A percentile compares a stretch with the other conserved stretches of the same genome.
These are phyloP conservation scores for Orbilia oligospora DNA, from an alignment of 2,329 filamentous ascomycete species.

Conservation along the genomic window DNA sequence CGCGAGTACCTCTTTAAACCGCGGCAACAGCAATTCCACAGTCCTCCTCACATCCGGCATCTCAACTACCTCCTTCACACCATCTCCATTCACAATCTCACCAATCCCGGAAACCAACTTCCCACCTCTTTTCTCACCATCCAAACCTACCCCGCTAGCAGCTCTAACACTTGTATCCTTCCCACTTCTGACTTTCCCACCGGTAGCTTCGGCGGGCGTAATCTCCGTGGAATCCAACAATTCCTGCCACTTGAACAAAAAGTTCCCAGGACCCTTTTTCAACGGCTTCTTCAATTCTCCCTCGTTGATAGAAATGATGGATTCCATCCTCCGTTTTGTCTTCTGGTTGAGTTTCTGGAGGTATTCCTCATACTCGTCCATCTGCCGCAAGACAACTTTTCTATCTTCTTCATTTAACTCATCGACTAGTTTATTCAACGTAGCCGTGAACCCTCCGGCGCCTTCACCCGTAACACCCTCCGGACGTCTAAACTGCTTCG, in stretches of 20 bases:
- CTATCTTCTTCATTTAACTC: constrained; percentile 65
- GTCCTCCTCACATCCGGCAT: constrained; percentile 69
- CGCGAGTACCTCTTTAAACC: constrained; percentile 67
- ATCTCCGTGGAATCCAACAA: constrained; percentile 79
- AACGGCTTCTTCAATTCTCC: constrained; percentile 64
- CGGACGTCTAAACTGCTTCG: constrained; percentile 71
- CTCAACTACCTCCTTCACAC: constrained; percentile 65
- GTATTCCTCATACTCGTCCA: constrained; percentile 66
- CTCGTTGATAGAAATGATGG: constrained; percentile 34
- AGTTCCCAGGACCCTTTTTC: constrained; percentile 78
- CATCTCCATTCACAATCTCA: constrained; percentile 63
- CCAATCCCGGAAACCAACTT: not conserved
- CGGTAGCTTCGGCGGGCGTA: constrained; percentile 72
- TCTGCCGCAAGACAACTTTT: constrained; percentile 67
- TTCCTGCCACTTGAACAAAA: constrained; percentile 79
- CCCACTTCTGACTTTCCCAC: constrained; percentile 72
- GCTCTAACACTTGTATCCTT: constrained; percentile 68
- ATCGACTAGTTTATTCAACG: constrained; percentile 68
- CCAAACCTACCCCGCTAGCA: constrained; percentile 31
- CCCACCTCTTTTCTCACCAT: constrained; percentile 33
- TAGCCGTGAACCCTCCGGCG: constrained; percentile 68
- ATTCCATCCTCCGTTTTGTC: constrained; percentile 62
- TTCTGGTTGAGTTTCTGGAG: constrained; percentile 61
- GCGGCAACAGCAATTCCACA: constrained; percentile 67
- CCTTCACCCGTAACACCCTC: constrained; percentile 64